A percentile compares a stretch with the other conserved stretches of the same genome.
Evolutionary conservation across 495 filamentous ascomycete species (phyloP).

Genomic region (Penicillium canescens): DNA sequence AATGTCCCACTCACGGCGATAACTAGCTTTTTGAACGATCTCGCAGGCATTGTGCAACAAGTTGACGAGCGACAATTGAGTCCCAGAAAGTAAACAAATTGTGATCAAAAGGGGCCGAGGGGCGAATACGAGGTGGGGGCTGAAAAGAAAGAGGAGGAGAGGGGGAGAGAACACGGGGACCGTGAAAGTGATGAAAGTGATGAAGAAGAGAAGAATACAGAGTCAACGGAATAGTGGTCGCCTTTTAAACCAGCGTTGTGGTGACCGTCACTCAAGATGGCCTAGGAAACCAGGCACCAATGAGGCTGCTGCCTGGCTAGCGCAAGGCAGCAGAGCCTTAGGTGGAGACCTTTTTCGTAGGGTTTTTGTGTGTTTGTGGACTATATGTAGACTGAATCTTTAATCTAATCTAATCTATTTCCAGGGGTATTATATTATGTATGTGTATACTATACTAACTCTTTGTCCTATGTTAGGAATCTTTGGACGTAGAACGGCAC

Average conservation of each 20-base stretch:
- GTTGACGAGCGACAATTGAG: neutral
- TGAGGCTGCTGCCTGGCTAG: constrained; percentile 7
- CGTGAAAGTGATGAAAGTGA: neutral
- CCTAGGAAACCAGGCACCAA: neutral
- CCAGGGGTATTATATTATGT: too few relatives aligned
- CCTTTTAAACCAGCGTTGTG: too few relatives aligned
- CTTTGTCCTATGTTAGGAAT: too few relatives aligned
- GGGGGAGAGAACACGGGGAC: too few relatives aligned
- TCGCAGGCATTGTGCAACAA: constrained; percentile 23
- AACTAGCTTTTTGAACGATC: constrained; percentile 41
- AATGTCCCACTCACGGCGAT: constrained; percentile 66
- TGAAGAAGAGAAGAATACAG: neutral
- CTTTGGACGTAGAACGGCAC: too few relatives aligned
- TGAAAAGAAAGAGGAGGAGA: neutral
- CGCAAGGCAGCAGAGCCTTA: constrained; percentile 6
- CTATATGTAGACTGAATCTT: too few relatives aligned
- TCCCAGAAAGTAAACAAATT: neutral
- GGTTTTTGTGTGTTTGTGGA: too few relatives aligned
- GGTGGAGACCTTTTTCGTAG: neutral
- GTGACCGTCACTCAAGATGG: neutral
- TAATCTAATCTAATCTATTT: too few relatives aligned
- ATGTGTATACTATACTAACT: too few relatives aligned
- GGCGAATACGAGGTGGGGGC: neutral
- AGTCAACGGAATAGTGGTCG: too few relatives aligned
- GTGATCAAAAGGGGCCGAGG: neutral